A percentile compares a stretch with the other conserved stretches of the same genome.
phyloP scores from a whole-genome alignment of 2,329 filamentous ascomycete species.

The Penicillium sp. region DNA sequence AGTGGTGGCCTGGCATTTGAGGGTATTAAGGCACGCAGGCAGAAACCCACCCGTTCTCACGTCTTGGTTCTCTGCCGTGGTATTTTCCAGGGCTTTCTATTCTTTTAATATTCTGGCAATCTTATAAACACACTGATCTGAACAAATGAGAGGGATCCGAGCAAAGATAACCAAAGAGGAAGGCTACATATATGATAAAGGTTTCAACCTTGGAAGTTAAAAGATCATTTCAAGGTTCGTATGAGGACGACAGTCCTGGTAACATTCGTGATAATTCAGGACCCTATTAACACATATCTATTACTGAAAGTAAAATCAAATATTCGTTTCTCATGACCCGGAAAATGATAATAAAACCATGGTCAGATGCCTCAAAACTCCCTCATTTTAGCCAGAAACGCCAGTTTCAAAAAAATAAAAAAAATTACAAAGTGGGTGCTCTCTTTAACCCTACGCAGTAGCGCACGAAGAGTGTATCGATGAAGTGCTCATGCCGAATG shows the following conservation, averaged over 20 bases:
- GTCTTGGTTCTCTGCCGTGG: no score
- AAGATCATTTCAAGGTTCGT: neutral
- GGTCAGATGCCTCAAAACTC: constrained; percentile 4
- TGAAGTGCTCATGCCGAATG: constrained; percentile 85
- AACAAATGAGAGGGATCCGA: no score
- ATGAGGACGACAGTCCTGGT: neutral
- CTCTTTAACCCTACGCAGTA: constrained; percentile 60
- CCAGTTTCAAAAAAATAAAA: constrained; percentile 1
- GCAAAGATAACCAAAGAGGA: no score
- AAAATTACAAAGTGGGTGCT: constrained; percentile 37
- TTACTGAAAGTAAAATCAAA: constrained; percentile 6
- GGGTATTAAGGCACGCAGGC: neutral
- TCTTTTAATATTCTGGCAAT: no score
- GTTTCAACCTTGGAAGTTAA: neutral
- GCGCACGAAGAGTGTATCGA: constrained; percentile 77
- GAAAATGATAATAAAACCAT: constrained; percentile 3
- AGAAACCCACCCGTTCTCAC: neutral
- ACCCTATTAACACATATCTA: constrained; percentile 20
- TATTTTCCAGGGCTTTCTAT: neutral
- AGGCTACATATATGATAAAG: no score
- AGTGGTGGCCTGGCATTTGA: neutral
- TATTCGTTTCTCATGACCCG: constrained; percentile 25
- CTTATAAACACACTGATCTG: no score
- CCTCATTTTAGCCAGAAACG: constrained; percentile 12
- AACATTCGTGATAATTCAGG: constrained; percentile 9